Base-by-base conservation (phyloP, 2,329 filamentous ascomycete species). In the Sphaerulina populicola region DNA sequence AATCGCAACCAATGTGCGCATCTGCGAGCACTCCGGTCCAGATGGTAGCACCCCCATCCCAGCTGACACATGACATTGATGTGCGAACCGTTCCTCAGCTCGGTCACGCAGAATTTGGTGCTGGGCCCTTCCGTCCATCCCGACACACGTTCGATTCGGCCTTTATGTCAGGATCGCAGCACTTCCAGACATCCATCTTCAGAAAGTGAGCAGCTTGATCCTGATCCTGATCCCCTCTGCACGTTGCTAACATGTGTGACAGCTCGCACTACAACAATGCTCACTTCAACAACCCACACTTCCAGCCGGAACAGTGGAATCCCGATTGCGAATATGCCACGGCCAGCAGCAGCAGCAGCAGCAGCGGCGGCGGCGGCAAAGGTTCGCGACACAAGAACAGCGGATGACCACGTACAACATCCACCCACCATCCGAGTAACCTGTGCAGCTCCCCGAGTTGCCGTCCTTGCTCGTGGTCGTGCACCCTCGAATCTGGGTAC, bases 261-360 rank as follows among this genome's bases (percentile, higher is more conserved):
- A 76, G 73, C 59, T 77, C 73, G 4, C 73, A 73, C 56, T 76
- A 69, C 68, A 76, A 76, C 51, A 73, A 72, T 15, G 73, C 74
- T 4, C 74, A 77, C 62, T 77, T 73, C 61, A 61, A 71, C 53
- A 77, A 76, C 56, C 71, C 72, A 15, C 72, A 76, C 30, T 77
- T 77, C 58, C 72, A 77, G 52, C 74, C 74, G 5, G 73, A 77
- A 56, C 72, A 76, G 53, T 77, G 74, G 74, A 68, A 66, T 55
- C 74, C 74, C 3, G 72, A 74, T 15, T 64, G 68, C 48, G 73
- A 75, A 45, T 75, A 74, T 53, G 63, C 68, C 30, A 69, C 56
- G 45, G 53, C 56, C 48, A 49, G 53, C 31, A 59, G 53, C 30
- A 59, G 57, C 36, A 64, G 49, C 58, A 60, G 55, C 48, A 49